A percentile compares a stretch with the other conserved stretches of the same genome.
Conservation (phyloP, 202 grass and related monocot genomes). For the Carex sylvatica region DNA sequence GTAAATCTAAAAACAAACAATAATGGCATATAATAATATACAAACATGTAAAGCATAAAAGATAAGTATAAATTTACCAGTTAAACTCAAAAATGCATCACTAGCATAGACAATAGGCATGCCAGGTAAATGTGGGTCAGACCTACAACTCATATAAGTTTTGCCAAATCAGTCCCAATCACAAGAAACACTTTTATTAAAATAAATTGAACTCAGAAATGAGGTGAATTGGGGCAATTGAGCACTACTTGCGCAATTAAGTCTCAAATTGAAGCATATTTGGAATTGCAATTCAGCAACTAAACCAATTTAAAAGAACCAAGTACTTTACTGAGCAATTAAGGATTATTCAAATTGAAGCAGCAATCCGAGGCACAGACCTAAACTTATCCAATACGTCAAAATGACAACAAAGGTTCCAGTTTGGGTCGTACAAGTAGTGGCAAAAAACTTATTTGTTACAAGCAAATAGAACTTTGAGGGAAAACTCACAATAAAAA, state of each 20-base stretch:
- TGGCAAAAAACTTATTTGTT: neutral
- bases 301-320: neutral
- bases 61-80: conserved; percentile 49
- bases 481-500: conserved; percentile 92
- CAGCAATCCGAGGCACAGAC: neutral
- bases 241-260: neutral
- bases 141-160: conserved; percentile 44
- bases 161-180: neutral
- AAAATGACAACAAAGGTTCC: neutral
- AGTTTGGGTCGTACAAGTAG: neutral
- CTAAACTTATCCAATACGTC: neutral
- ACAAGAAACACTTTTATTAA: conserved; percentile 1
- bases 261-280: neutral
- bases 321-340: neutral
- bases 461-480: neutral
- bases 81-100: conserved; percentile 67
- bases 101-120: conserved; percentile 92
- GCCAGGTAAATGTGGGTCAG: conserved; percentile 62
- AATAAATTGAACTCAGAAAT: neutral
- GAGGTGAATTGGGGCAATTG: neutral
- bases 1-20: neutral
- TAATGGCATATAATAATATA: neutral
- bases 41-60: conserved; percentile 8
- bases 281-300: neutral
- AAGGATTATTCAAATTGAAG: neutral